Percentiles rank a stretch among this genome's conserved stretches.
phyloP scores from a whole-genome alignment of 163 green algal genomes.

The Coccomyxa subellipsoidea region DNA sequence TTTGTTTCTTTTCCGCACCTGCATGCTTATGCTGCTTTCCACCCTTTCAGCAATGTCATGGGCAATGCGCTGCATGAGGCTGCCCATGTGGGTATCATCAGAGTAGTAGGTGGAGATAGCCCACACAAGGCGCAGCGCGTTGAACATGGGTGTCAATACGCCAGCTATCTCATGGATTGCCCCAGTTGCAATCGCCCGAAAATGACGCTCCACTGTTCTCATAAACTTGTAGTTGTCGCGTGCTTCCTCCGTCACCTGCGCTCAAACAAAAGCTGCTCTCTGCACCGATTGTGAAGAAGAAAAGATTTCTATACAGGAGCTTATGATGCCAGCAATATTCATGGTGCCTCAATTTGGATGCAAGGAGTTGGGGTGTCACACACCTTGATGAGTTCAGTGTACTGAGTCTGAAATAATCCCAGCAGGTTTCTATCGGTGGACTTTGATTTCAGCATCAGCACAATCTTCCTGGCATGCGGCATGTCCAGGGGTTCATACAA shows the following conservation, averaged over 20 bases:
- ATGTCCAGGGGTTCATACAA: constrained; percentile 85
- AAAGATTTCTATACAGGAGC: too few species aligned
- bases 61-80: constrained; percentile 79
- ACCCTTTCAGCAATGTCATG: constrained; percentile 38
- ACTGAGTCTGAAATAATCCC: constrained; percentile 57
- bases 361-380: background rate
- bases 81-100: constrained; percentile 86
- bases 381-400: constrained; percentile 52
- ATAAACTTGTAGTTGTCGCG: constrained; percentile 94
- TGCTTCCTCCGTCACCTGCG: constrained; percentile 72
- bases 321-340: background rate
- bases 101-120: constrained; percentile 87
- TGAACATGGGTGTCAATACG: constrained; percentile 82
- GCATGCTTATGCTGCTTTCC: background rate
- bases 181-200: constrained; percentile 71
- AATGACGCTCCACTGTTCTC: constrained; percentile 87
- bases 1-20: background rate
- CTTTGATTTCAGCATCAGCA: constrained; percentile 56
- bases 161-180: constrained; percentile 73
- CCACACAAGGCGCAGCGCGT: constrained; percentile 90
- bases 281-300: too few species aligned
- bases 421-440: constrained; percentile 68
- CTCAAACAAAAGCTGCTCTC: background rate
- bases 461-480: constrained; percentile 42
- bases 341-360: background rate